Evolutionary conservation across 2,329 filamentous ascomycete species (phyloP), one percentile per base, ranked within the genome.

Genomic region (Bipolaris zeicola): DNA sequence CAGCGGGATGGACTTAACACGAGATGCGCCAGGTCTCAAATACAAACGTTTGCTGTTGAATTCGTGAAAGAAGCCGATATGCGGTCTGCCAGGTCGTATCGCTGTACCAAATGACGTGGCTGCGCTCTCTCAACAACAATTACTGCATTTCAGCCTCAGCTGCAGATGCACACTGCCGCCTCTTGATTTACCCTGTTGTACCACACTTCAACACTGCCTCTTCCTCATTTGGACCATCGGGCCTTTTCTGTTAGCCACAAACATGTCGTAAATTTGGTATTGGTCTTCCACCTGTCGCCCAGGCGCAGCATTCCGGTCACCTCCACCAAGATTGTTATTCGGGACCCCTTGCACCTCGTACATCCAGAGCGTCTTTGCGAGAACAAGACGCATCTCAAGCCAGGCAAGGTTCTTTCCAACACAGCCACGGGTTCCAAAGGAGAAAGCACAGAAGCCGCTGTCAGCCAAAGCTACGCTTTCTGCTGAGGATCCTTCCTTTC

Each of bases 381-480:
- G 22, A 5, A 66, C 60, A 34, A 68, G 49, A 26, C 64, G 65
- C 61, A 74, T 64, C 11, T 67, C 69, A 24, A 71, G 61, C 58
- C 61, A 71, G 6, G 65, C 66, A 43, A 72, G 53, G 13, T 70
- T 72, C 64, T 73, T 72, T 10, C 72, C 72, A 16, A 68, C 66
- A 26, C 72, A 75, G 13, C 68, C 69, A 36, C 64, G 55, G 2
- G 68, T 60, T 7, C 72, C 71, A 26, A 55, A 55, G 6, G 63
- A 62, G 46, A 74, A 75, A 11, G 70, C 64, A 46, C 55, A 64
- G 45, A 63, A 68, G 3, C 58, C 62, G 1, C 49, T 51, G 18
- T 65, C 59, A 0, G 65, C 65, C 5, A 46, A 22, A 10, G 61
- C 50, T 1, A 71, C 62, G 10, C 49, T 58, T 47, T 61, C 59